These are phyloP conservation scores for Euptelea pleiosperma DNA, from an alignment of 164 flowering plant species.

Conservation along the genomic window DNA sequence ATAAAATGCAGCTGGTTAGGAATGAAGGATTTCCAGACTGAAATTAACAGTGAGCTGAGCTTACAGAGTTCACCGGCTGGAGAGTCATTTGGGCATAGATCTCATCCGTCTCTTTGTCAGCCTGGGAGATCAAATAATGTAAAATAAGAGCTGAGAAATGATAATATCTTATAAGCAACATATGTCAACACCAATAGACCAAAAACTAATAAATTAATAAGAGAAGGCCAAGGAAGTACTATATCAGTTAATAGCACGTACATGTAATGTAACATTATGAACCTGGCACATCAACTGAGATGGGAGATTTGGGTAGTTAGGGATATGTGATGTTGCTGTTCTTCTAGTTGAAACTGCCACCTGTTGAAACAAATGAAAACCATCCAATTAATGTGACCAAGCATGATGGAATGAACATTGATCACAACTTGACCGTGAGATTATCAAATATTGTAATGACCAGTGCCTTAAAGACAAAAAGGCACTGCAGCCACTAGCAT, in stretches of 20 bases:
- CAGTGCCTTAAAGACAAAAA: no score
- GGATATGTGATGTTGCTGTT: constrained; percentile 71
- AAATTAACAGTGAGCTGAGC: constrained; percentile 16
- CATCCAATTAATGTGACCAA: not conserved
- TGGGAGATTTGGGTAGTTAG: constrained; percentile 89
- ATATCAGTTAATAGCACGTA: constrained; percentile 26
- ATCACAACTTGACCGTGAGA: no score
- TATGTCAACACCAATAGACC: not conserved
- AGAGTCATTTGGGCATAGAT: constrained; percentile 98
- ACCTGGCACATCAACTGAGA: constrained; percentile 93
- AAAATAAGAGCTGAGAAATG: not conserved
- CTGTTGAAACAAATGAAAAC: constrained; percentile 33
- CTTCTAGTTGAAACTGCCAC: constrained; percentile 91
- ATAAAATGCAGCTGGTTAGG: not conserved
- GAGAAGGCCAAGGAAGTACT: not conserved
- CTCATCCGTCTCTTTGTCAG: constrained; percentile 96
- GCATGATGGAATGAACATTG: not conserved
- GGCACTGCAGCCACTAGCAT: no score
- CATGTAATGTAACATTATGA: constrained; percentile 93
- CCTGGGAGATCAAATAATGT: constrained; percentile 37
- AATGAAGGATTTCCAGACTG: not conserved
- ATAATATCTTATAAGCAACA: no score
- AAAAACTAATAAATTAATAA: not conserved
- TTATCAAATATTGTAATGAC: no score
- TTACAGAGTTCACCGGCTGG: constrained; percentile 89